Evolutionary conservation across 208 protist genomes (phyloP), one percentile per base, ranked within the genome.

Genomic region (Leishmania amazonensis): DNA sequence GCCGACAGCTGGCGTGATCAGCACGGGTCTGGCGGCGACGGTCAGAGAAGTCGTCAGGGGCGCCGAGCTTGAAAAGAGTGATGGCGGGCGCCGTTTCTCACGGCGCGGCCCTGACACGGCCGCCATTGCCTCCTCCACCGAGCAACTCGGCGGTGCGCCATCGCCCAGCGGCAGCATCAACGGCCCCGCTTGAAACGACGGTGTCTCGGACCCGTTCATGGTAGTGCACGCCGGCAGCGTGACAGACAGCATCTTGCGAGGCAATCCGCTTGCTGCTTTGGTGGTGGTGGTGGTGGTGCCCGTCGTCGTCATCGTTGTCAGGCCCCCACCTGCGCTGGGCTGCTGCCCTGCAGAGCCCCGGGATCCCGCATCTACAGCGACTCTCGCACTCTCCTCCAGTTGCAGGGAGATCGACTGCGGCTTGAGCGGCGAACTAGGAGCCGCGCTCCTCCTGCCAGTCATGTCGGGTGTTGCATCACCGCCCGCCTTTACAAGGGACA

Each of bases 11-110:
- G 57, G 75, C 19, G 54, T 57, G 47, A 31, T 38, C 54, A 78
- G 54, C 40, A 78, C 51, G 6, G 54, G 75, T 42, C 54, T 57
- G 31, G 57, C 68, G 54, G 38, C 35, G 40, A 31, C 24, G 13
- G 49, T 35, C 47, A 31, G 15, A 54, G 21, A 35, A 11, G 60
- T 28, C 57, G 60, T 31, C 58, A 42, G 54, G 8, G 42, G 9
- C 31, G 75, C 54, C 21, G 42, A 28, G n/a, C 42, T 31, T 45
- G 62, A 9, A 65, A 79, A 79, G 6, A 79, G 76, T 42, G 76
- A 79, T 24, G 76, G 76, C 24, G 76, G 76, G 7, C 76, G 76
- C 2, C 62, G 57, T 17, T 79, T 79, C 47, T 60, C 42, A 47
- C 70, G 67, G 40, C 75, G 71, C 35, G n/a, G 38, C 31, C 13